Conservation (phyloP, 1,139 yeast genomes). For the Kodamaea sp. region DNA sequence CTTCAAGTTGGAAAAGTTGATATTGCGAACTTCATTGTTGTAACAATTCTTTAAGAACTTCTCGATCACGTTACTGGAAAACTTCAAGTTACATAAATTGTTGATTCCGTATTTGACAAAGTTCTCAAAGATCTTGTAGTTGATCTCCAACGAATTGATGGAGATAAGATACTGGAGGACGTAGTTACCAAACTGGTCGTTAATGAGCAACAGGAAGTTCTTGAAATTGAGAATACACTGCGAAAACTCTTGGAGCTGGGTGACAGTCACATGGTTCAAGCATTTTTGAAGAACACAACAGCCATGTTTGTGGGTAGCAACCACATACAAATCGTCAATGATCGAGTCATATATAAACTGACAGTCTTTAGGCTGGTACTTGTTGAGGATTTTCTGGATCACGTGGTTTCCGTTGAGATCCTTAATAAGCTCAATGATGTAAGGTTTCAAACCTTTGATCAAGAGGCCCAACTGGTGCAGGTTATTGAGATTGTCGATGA, state of each 20-base stretch:
- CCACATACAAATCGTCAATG: constrained; percentile 35
- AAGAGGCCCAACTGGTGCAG: constrained; percentile 39
- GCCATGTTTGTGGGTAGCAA: constrained; percentile 52
- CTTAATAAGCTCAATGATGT: constrained; percentile 44
- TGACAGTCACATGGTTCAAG: constrained; percentile 44
- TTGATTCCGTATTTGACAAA: constrained; percentile 38
- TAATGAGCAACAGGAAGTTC: constrained; percentile 34
- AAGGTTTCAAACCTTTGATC: constrained; percentile 59
- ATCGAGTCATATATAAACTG: constrained; percentile 49
- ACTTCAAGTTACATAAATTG: constrained; percentile 44
- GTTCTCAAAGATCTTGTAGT: constrained; percentile 35
- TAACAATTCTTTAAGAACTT: constrained; percentile 47
- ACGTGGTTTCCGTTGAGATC: constrained; percentile 53
- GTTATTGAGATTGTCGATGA: constrained; percentile 41
- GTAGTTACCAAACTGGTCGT: constrained; percentile 52
- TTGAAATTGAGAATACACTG: constrained; percentile 36
- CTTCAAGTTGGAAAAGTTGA: constrained; percentile 31
- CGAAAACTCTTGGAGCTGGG: constrained; percentile 39
- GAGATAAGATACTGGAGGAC: constrained; percentile 49
- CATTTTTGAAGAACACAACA: constrained; percentile 52
- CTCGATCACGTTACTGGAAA: constrained; percentile 50
- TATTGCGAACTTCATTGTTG: constrained; percentile 30
- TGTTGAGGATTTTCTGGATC: constrained; percentile 48
- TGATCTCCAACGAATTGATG: constrained; percentile 41
- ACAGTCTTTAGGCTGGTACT: constrained; percentile 37